A percentile compares a stretch with the other conserved stretches of the same genome.
phyloP scores from a whole-genome alignment of 306 rosid species.

The Arachis hypogaea region DNA sequence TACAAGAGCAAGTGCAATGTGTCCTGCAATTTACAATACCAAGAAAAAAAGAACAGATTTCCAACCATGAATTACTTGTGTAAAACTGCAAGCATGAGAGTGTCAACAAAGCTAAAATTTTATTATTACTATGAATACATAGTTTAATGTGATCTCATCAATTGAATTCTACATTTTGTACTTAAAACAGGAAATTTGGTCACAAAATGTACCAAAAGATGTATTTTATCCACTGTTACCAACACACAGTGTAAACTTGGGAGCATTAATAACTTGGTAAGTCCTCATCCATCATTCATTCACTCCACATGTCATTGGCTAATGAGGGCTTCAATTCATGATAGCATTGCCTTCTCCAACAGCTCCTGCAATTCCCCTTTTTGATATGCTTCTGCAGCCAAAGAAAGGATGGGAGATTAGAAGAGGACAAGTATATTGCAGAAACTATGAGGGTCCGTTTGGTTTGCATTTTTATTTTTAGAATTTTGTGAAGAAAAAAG shows the following conservation, averaged over 20 bases:
- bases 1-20: too few species aligned
- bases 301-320: slow-evolving; percentile 19
- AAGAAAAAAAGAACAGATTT: too few species aligned
- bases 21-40: too few species aligned
- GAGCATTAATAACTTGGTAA: slow-evolving; percentile 30
- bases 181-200: slow-evolving; percentile 28
- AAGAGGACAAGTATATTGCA: background rate
- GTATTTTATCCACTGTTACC: slow-evolving; percentile 23
- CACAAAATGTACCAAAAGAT: slow-evolving; percentile 24
- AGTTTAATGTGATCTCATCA: slow-evolving; percentile 27
- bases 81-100: background rate
- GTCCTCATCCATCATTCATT: slow-evolving; percentile 13
- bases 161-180: slow-evolving; percentile 1
- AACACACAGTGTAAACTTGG: slow-evolving; percentile 1
- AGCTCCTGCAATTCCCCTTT: slow-evolving; percentile 81
- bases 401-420: slow-evolving; percentile 20
- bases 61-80: background rate
- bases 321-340: slow-evolving; percentile 61
- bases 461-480: too few species aligned
- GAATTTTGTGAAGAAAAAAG: too few species aligned
- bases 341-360: slow-evolving; percentile 86
- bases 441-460: background rate
- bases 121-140: slow-evolving; percentile 3
- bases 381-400: slow-evolving; percentile 79
- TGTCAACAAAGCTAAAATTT: background rate